Evolutionary conservation across 371 early-diverging fungal species (phyloP), one percentile per base, ranked within the genome.

Genomic region (Haplosporangium sp.): DNA sequence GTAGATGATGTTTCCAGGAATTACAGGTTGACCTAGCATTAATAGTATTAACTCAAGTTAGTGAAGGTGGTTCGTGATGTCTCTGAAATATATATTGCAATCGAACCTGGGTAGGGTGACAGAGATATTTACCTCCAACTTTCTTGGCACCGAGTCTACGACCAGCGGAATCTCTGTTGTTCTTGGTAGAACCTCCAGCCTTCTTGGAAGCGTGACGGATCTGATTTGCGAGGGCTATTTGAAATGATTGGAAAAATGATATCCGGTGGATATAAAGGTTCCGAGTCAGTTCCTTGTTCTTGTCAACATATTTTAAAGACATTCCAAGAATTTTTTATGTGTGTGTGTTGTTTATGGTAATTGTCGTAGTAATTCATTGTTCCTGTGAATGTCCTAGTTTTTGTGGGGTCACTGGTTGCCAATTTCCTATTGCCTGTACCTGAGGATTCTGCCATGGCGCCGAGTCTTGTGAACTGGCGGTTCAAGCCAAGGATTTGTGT

Each of bases 141-240:
- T 93, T 92, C 86, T 98, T 98, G 69, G 97, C 91, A 19, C 99
- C 98, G 45, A 97, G 90, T 77, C 95, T 91, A 84, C 96, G 94
- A 87, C 98, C 97, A 57, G 95, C 92, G 15, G 98, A 96, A 77
- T 96, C 96, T 73, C 98, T 91, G 45, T 95, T 95, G 89, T 98
- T 98, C 76, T 91, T 92, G 56, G 96, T 92, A 17, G 95, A 94
- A 75, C 98, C 98, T 64, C 96, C 96, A 17, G 96, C 86, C 83
- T 94, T 95, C 82, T 98, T 97, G 39, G 96, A 91, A 48, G 98
- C 98, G 86, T 89, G 92, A 79, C 98, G 94, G 67, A 96, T 87
- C 85, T 96, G 96, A 68, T 75, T 81, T 60, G 76, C 72, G 67
- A 81, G 53, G 15, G 72, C 82, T 81, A 63, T 37, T 10, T 2